Conservation (phyloP, 2,329 filamentous ascomycete species). For the Hortaea werneckii region DNA sequence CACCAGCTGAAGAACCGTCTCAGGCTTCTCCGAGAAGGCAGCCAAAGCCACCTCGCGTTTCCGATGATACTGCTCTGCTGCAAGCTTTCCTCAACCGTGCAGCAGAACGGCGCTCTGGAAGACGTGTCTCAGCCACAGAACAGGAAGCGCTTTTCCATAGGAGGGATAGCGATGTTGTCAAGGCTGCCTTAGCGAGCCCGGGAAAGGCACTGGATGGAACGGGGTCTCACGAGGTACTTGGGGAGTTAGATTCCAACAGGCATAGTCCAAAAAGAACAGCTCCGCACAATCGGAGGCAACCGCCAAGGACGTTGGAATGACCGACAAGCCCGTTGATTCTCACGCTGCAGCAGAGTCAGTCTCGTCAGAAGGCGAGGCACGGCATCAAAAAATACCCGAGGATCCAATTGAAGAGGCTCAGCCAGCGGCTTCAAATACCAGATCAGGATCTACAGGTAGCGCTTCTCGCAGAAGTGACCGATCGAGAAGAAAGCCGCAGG, state of each 20-base stretch:
- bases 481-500: conserved; percentile 13
- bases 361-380: not conserved
- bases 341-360: not conserved
- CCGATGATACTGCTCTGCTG: conserved; percentile 39
- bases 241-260: conserved; percentile 39
- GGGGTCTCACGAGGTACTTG: conserved; percentile 26
- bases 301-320: not conserved
- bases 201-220: conserved; percentile 14
- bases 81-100: conserved; percentile 41
- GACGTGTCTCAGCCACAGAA: conserved; percentile 9
- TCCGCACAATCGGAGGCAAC: not conserved
- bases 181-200: conserved; percentile 35
- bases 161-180: conserved; percentile 37
- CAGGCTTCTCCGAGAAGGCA: conserved; percentile 14
- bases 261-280: conserved; percentile 26
- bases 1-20: conserved; percentile 21
- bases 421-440: not conserved
- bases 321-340: not conserved
- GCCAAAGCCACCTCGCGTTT: conserved; percentile 23
- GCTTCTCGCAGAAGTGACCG: conserved; percentile 11
- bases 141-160: conserved; percentile 35
- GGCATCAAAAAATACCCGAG: conserved; percentile 1
- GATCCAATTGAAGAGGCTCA: conserved; percentile 1
- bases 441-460: not conserved
- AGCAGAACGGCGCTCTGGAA: conserved; percentile 33